Evolutionary conservation across 176 grass and related monocot genomes (phyloP), one percentile per base, ranked within the genome.

Genomic region (Carex kokanica): DNA sequence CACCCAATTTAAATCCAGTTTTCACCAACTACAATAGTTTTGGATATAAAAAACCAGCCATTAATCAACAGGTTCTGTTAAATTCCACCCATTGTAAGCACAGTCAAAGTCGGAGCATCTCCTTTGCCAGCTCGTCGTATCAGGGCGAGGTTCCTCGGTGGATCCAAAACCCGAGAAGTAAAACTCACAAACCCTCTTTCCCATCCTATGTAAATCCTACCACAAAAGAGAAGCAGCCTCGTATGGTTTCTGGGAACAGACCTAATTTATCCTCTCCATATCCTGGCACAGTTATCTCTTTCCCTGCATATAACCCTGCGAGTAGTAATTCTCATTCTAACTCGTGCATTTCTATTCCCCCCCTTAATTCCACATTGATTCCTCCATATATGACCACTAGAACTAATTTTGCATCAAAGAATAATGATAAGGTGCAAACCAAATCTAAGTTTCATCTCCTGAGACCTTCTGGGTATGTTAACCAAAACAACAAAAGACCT

Each of bases 91-190:
- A 81, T n/a, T 64, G 34, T 51, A 82, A 65, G 18, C 80, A 82
- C 31, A 78, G 27, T 82, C 80, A 82, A 67, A 82, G 61, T 34
- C 80, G 15, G 63, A 47, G 63, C 38, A 45, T 82, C 32, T 67
- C 80, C 60, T 82, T 82, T 82, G 80, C 80, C 61, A 68, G 60
- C 43, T 82, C 80, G 1, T 32, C 40, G 10, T 8, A 25, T 81
- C 34, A 13, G 18, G 78, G 18, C 2, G 78, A 64, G 12, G 53
- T 11, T 14, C 61, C 80, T n/a, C 80, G 67, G 63, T 82, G 80
- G 80, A 82, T 82, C 60, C 41, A 65, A 53, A 82, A 82, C 61
- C 61, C 80, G 24, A 82, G 63, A 82, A 82, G 80, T 52, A 82
- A 82, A 65, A 82, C 80, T 21, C 61, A 82, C 60, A 82, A 54